Percentiles rank a stretch among this genome's conserved stretches.
phyloP scores from a whole-genome alignment of 2,329 filamentous ascomycete genomes.

The Aureobasidium musti region DNA sequence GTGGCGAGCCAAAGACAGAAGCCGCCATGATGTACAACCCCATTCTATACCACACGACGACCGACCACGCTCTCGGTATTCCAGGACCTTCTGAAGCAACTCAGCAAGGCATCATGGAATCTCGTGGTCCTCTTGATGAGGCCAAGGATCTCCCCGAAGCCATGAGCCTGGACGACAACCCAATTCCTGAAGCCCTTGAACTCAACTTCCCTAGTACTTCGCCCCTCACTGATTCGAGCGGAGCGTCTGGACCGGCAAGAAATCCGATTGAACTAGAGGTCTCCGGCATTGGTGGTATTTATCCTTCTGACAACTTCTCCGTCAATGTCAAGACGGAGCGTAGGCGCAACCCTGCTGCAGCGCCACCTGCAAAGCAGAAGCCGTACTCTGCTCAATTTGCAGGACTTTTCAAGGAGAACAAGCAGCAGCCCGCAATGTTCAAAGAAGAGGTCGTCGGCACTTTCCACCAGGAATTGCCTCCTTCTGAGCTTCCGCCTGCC shows the following conservation, averaged over 20 bases:
- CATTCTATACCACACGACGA: slow-evolving; percentile 39
- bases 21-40: slow-evolving; percentile 29
- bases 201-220: slow-evolving; percentile 44
- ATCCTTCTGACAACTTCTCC: slow-evolving; percentile 58
- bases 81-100: background rate
- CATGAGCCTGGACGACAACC: slow-evolving; percentile 43
- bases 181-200: slow-evolving; percentile 41
- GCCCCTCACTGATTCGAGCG: slow-evolving; percentile 32
- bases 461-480: slow-evolving; percentile 63
- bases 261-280: slow-evolving; percentile 47
- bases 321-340: slow-evolving; percentile 52
- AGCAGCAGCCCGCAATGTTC: slow-evolving; percentile 51
- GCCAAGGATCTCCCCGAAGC: slow-evolving; percentile 39
- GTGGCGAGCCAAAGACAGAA: slow-evolving; percentile 57
- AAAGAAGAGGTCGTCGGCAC: slow-evolving; percentile 66
- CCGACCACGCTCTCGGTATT: slow-evolving; percentile 41
- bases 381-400: slow-evolving; percentile 36
- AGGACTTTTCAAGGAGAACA: slow-evolving; percentile 38
- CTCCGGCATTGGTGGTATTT: slow-evolving; percentile 61
- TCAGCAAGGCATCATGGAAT: slow-evolving; percentile 34
- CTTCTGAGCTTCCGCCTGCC: slow-evolving; percentile 49
- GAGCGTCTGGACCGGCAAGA: slow-evolving; percentile 34
- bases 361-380: background rate
- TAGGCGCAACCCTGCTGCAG: slow-evolving; percentile 30
- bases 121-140: slow-evolving; percentile 39